phyloP scores from a whole-genome alignment of 1,284 basidiomycete genomes.

The Bjerkandera adusta region DNA sequence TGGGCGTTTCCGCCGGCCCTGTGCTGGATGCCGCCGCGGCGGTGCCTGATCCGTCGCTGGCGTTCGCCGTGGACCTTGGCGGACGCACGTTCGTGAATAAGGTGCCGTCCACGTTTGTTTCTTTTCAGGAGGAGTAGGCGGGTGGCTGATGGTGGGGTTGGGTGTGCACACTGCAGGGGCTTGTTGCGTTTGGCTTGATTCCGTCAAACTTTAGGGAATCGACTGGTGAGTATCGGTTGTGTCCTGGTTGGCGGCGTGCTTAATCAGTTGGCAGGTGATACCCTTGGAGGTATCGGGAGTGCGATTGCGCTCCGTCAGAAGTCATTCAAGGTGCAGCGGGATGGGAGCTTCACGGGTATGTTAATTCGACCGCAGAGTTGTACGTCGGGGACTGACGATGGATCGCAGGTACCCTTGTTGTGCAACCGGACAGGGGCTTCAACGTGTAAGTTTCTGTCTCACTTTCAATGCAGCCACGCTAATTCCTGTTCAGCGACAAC shows the following conservation, averaged over 20 bases:
- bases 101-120: slow-evolving; percentile 15
- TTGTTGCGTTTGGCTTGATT: slow-evolving; percentile 37
- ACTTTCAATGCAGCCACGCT: not conserved
- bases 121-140: no score
- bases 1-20: no score
- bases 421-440: slow-evolving; percentile 49
- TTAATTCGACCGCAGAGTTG: no score
- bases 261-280: slow-evolving; percentile 28
- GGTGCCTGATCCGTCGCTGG: slow-evolving; percentile 22
- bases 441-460: slow-evolving; percentile 31
- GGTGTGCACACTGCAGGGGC: slow-evolving; percentile 23
- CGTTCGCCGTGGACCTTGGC: slow-evolving; percentile 20
- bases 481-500: slow-evolving; percentile 34
- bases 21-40: no score
- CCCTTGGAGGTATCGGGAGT: slow-evolving; percentile 36
- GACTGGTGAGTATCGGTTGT: slow-evolving; percentile 27
- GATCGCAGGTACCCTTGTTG: slow-evolving; percentile 30
- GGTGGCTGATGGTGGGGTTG: not conserved
- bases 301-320: slow-evolving; percentile 33
- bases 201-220: slow-evolving; percentile 36
- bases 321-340: slow-evolving; percentile 24
- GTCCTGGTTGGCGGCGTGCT: not conserved
- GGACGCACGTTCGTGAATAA: slow-evolving; percentile 30
- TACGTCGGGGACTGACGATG: not conserved
- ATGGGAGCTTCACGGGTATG: slow-evolving; percentile 37